Evolutionary conservation across 306 rosid genomes (phyloP), one percentile per base, ranked within the genome.

Genomic region (Morella rubra): DNA sequence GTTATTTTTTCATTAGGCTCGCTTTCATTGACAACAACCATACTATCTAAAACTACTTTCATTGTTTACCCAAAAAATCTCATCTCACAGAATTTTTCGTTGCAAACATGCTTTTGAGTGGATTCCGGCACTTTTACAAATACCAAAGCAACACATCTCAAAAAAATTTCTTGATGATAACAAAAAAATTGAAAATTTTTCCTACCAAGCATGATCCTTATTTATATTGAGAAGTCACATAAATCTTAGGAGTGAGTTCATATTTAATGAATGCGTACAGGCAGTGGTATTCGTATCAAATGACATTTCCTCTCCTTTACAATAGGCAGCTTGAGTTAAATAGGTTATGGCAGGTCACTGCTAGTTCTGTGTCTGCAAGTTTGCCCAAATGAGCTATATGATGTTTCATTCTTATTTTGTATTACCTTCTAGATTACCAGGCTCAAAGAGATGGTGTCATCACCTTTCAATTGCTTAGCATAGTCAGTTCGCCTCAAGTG

Each of bases 271-370:
- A 41, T 73, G 58, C n/a, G n/a, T n/a, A n/a, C 40, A 62, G 69
- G n/a, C 22, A 40, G 6, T 62, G 69, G 10, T 22, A 49, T 41
- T 16, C 9, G n/a, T 4, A n/a, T n/a, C n/a, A 41, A 41, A 41
- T 41, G 71, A 13, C 9, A 18, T 42, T 65, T 18, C 20, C 71
- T 65, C 49, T 65, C 27, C 1, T 20, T 3, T 65, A 42, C 44
- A 69, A 72, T 45, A 49, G 47, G 55, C 69, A 47, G 27, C 71
- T 69, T 64, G 64, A 40, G 37, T 1, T 72, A 16, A 65, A 68
- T 69, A 55, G 37, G 65, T 70, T 24, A 42, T 65, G 71, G 50
- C 46, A 61, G 68, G 44, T 61, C 69, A 37, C 12, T 62, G 69
- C 20, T 40, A 16, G 4, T 37, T n/a, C n/a, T 58, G 32, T 22